Base-by-base conservation (phyloP, 2,329 filamentous ascomycete species). In the Thelonectria blattea region DNA sequence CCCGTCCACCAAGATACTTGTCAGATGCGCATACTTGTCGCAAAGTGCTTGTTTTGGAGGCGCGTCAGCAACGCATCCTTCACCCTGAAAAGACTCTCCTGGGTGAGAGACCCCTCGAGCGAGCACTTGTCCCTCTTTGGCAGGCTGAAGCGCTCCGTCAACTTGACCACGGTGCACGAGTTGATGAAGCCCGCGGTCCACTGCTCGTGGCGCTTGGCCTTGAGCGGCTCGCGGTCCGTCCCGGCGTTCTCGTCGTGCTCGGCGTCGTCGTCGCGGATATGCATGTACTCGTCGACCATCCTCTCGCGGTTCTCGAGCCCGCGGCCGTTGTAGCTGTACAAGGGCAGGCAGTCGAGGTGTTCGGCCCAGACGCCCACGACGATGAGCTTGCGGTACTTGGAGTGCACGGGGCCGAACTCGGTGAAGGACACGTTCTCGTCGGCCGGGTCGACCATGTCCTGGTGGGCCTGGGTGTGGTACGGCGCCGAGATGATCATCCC, bases 341-440 rank as follows among this genome's bases (percentile, higher is more conserved):
- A n/a, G 0, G 65, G 67, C 2, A 69, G 34, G 46, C 67, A 69
- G 7, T 53, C 50, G 5, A 47, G 52, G 20, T 69, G 65, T 11
- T 69, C 62, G 5, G 20, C 27, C 67, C 67, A 69, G 1, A 9
- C 39, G 5, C 68, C 64, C 3, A 69, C 15, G 10, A 69, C 46
- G 17, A 69, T 39, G 60, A 69, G 65, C 57, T 67, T 69, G n/a
- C 67, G 64, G 22, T 68, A 69, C 15, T 69, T 69, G 24, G 67
- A 69, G 53, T 67, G 53, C n/a, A 68, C 55, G 2, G 62, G 18
- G 3, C 67, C 67, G 37, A 60, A 62, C 1, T 32, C 47, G 3
- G 64, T 62, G 30, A 61, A 52, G 10, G 58, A 54, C 14, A 55
- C 37, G 48, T 67, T 61, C 30, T 24, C 14, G 15, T 65, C 46